Evolutionary conservation across 495 filamentous ascomycete species (phyloP).

Genomic region (Polyplosphaeria fusca): DNA sequence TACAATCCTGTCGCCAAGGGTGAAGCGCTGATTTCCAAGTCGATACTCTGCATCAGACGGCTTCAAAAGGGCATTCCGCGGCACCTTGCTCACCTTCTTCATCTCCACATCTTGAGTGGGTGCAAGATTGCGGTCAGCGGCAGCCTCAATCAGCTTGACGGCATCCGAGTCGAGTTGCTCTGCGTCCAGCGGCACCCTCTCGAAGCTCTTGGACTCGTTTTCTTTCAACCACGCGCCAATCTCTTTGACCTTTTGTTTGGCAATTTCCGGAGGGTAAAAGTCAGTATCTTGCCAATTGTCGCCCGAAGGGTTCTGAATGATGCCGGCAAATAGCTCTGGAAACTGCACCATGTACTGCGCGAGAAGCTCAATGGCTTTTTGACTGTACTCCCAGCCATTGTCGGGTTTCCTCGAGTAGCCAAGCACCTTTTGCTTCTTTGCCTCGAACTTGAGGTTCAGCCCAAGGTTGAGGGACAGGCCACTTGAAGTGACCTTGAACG

Average conservation of each 20-base stretch:
- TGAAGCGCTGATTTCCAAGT: constrained; percentile 78
- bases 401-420: constrained; percentile 85
- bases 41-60: constrained; percentile 89
- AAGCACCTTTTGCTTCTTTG: constrained; percentile 89
- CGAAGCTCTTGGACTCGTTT: constrained; percentile 83
- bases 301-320: constrained; percentile 70
- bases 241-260: constrained; percentile 75
- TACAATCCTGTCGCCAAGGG: constrained; percentile 83
- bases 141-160: constrained; percentile 75
- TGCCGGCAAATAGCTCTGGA: constrained; percentile 87
- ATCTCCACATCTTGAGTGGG: constrained; percentile 51
- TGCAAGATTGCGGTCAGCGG: constrained; percentile 59
- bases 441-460: constrained; percentile 95
- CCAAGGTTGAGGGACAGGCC: constrained; percentile 83
- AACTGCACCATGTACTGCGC: constrained; percentile 88
- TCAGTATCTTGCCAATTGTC: constrained; percentile 77
- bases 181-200: constrained; percentile 88
- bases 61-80: constrained; percentile 81
- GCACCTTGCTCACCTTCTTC: constrained; percentile 71
- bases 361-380: constrained; percentile 75
- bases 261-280: constrained; percentile 72
- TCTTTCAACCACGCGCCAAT: constrained; percentile 90
- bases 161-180: constrained; percentile 91
- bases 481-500: constrained; percentile 77
- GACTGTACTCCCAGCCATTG: constrained; percentile 92